A percentile compares a stretch with the other conserved stretches of the same genome.
phyloP scores from a whole-genome alignment of 805 yeast genomes.

The Candida argentea region DNA sequence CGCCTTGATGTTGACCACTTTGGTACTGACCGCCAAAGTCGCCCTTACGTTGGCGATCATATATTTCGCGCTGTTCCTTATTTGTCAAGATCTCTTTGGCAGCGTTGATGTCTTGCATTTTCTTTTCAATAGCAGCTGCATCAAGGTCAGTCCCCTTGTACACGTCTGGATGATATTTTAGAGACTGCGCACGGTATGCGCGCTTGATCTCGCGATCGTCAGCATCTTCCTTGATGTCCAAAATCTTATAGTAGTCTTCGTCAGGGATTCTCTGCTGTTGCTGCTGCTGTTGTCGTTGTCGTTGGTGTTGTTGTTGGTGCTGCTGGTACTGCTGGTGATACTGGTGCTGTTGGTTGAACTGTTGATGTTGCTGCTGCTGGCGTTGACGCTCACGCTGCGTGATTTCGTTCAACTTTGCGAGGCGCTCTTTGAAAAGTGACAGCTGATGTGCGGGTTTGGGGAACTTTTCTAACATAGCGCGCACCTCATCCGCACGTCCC shows the following conservation, averaged over 20 bases:
- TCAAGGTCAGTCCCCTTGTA: slow-evolving; percentile 56
- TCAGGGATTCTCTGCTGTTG: slow-evolving; percentile 31
- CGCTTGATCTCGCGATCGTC: slow-evolving; percentile 63
- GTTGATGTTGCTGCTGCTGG: slow-evolving; percentile 24
- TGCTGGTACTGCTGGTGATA: slow-evolving; percentile 28
- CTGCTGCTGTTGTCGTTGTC: slow-evolving; percentile 38
- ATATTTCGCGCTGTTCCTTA: slow-evolving; percentile 50
- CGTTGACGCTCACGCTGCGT: slow-evolving; percentile 17
- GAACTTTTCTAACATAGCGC: slow-evolving; percentile 22
- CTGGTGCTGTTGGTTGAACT: slow-evolving; percentile 22
- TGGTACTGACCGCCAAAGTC: too few relatives aligned
- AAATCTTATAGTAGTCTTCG: slow-evolving; percentile 70
- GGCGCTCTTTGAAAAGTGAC: slow-evolving; percentile 23
- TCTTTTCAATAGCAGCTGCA: slow-evolving; percentile 60
- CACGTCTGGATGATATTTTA: slow-evolving; percentile 88
- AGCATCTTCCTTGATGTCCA: slow-evolving; percentile 61
- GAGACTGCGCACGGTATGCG: slow-evolving; percentile 71
- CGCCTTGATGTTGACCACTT: too few relatives aligned
- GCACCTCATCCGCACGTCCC: slow-evolving; percentile 29
- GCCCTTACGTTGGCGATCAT: too few relatives aligned
- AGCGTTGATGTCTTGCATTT: slow-evolving; percentile 87
- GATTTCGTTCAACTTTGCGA: slow-evolving; percentile 17
- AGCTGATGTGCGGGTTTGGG: slow-evolving; percentile 30
- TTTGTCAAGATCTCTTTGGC: slow-evolving; percentile 83
- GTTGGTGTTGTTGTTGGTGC: slow-evolving; percentile 27